Percentiles rank a stretch among this genome's conserved stretches.
phyloP scores from a whole-genome alignment of 208 protist genomes.

The Crithidia expoeki region DNA sequence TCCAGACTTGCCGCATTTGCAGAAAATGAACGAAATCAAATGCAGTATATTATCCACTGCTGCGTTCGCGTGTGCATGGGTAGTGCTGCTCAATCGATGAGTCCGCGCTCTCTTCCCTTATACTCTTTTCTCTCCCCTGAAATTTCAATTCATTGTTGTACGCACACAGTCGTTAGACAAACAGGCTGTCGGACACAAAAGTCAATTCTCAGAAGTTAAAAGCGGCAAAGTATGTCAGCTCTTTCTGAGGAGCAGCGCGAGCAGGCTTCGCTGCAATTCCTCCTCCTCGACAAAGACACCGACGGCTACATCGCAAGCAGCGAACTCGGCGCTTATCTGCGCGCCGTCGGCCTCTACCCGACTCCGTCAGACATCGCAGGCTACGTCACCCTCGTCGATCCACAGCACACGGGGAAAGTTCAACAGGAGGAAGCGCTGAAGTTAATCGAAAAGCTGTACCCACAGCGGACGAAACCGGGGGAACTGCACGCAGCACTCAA shows the following conservation, averaged over 20 bases:
- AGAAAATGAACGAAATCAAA: no score
- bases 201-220: no score
- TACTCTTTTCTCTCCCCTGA: no score
- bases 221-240: constrained; percentile 8
- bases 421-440: constrained; percentile 87
- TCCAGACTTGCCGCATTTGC: no score
- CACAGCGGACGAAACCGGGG: constrained; percentile 46
- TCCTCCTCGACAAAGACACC: constrained; percentile 98
- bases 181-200: no score
- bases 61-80: no score
- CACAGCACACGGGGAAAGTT: constrained; percentile 94
- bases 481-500: constrained; percentile 94
- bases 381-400: constrained; percentile 96
- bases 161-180: no score
- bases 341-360: constrained; percentile 97
- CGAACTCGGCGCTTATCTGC: constrained; percentile 99
- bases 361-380: constrained; percentile 95
- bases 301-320: constrained; percentile 97
- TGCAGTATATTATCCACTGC: no score
- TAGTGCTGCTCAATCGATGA: no score
- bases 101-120: no score
- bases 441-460: constrained; percentile 74
- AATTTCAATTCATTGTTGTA: no score
- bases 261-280: constrained; percentile 99
- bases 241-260: constrained; percentile 97